Conservation (phyloP, 2,329 filamentous ascomycete genomes). For the Diaporthe sp. region DNA sequence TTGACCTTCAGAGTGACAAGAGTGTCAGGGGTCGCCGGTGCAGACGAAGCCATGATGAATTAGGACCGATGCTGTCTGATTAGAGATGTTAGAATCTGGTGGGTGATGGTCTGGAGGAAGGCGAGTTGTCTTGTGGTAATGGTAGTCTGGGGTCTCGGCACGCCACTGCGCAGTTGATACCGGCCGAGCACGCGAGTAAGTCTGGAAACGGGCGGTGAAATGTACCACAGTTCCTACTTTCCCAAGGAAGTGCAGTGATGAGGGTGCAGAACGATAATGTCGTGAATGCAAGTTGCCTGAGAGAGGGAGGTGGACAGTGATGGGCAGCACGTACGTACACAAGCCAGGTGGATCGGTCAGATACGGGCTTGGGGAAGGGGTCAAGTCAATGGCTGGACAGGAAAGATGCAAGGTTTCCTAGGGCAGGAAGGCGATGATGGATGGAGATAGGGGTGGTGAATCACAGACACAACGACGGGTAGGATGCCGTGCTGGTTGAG, state of each 20-base stretch:
- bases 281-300: background rate
- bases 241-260: background rate
- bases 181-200: slow-evolving; percentile 27
- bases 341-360: background rate
- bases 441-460: slow-evolving; percentile 23
- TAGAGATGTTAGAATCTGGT: background rate
- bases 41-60: slow-evolving; percentile 52
- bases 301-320: background rate
- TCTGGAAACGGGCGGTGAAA: slow-evolving; percentile 5
- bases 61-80: slow-evolving; percentile 15
- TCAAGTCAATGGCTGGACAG: background rate
- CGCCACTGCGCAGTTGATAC: background rate
- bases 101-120: background rate
- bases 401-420: slow-evolving; percentile 12
- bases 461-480: slow-evolving; percentile 24
- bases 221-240: background rate
- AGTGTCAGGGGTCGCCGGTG: slow-evolving; percentile 68
- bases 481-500: slow-evolving; percentile 27
- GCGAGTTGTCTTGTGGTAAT: background rate
- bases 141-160: background rate
- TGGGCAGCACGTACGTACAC: slow-evolving; percentile 15
- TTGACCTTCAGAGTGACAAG: slow-evolving; percentile 88
- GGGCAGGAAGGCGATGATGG: slow-evolving; percentile 11
- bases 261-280: background rate
- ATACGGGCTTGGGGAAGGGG: background rate